phyloP scores from a whole-genome alignment of 73 alveolate genomes.

The Paramecium caudatum region DNA sequence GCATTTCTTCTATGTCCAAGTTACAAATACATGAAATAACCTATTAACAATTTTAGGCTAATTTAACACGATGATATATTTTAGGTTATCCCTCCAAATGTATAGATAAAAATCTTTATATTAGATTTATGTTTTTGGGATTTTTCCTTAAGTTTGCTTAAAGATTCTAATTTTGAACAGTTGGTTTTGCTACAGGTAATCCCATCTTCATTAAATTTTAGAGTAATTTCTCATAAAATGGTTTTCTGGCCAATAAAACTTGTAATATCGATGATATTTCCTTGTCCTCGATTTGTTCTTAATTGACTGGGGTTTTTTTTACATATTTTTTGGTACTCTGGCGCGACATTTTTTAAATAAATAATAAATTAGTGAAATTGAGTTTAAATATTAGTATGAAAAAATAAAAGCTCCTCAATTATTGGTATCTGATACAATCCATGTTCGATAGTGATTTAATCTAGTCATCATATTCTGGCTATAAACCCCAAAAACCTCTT shows the following conservation, averaged over 20 bases:
- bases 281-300: too few species aligned
- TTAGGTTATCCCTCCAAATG: not conserved
- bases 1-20: not conserved
- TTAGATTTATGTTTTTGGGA: not conserved
- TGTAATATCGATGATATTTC: too few species aligned
- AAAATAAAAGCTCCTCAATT: not conserved
- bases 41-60: not conserved
- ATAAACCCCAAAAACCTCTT: not conserved
- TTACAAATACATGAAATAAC: not conserved
- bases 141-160: not conserved
- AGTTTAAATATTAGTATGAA: not conserved
- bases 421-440: slow-evolving; percentile 21
- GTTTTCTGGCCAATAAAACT: not conserved
- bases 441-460: slow-evolving; percentile 4
- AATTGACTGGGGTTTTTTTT: too few species aligned
- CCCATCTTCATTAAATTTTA: not conserved
- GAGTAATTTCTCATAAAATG: not conserved
- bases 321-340: too few species aligned
- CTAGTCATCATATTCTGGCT: not conserved
- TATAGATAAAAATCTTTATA: not conserved
- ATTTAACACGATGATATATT: not conserved
- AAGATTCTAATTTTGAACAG: not conserved
- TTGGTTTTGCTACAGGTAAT: not conserved
- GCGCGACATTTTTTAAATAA: too few species aligned
- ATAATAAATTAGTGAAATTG: too few species aligned